Conservation (phyloP, 495 filamentous ascomycete genomes). For the Recurvomyces mirabilis region DNA sequence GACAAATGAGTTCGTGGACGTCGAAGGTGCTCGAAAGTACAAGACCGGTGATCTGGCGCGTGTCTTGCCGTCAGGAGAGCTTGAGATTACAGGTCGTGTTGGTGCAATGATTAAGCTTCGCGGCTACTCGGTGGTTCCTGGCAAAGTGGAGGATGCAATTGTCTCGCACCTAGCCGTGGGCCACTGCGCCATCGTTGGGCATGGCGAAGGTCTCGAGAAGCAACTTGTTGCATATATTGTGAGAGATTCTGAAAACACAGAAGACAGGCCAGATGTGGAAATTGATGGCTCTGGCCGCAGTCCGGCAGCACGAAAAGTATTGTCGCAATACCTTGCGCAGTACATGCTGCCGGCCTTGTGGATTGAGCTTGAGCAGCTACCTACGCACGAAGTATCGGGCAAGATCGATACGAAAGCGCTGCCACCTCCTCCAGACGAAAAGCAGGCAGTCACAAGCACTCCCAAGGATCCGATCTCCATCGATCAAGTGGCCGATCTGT, state of each 20-base stretch:
- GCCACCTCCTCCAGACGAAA: constrained; percentile 39
- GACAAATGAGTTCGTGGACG: constrained; percentile 20
- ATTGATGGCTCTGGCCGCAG: constrained; percentile 52
- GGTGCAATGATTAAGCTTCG: constrained; percentile 31
- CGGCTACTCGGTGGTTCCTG: constrained; percentile 30
- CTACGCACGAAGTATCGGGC: constrained; percentile 55
- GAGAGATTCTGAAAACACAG: constrained; percentile 40
- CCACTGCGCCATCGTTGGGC: constrained; percentile 46
- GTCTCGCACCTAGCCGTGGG: constrained; percentile 48
- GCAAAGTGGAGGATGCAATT: constrained; percentile 47
- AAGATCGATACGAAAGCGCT: constrained; percentile 55
- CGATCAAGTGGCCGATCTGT: constrained; percentile 46
- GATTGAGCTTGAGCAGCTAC: constrained; percentile 49
- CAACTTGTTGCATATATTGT: constrained; percentile 61
- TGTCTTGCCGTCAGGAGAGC: constrained; percentile 27
- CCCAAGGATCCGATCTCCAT: constrained; percentile 43
- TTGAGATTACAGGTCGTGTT: constrained; percentile 30
- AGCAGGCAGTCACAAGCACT: constrained; percentile 28
- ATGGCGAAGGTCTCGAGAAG: constrained; percentile 54
- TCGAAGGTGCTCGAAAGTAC: constrained; percentile 28
- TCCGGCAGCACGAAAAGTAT: constrained; percentile 41
- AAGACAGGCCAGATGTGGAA: constrained; percentile 41
- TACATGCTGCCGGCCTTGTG: constrained; percentile 63
- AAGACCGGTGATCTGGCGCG: constrained; percentile 27
- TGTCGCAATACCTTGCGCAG: constrained; percentile 48